A percentile compares a stretch with the other conserved stretches of the same genome.
These are phyloP conservation scores for Eucalyptus sideroxylon DNA, from an alignment of 345 rosid genomes.

Conservation along the genomic window DNA sequence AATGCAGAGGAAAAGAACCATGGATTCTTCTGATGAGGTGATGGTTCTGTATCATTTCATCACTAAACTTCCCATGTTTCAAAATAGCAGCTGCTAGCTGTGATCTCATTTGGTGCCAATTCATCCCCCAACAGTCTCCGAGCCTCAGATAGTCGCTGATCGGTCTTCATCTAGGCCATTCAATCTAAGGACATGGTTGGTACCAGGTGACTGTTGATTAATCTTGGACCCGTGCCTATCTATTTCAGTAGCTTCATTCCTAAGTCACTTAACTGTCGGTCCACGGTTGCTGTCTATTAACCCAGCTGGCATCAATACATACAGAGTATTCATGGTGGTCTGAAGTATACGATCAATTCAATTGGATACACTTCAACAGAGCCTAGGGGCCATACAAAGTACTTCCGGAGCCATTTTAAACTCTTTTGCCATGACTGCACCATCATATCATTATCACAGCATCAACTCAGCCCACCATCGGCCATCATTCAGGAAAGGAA, in stretches of 20 bases:
- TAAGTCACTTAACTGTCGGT: not conserved
- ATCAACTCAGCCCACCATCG: not conserved
- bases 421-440: not conserved
- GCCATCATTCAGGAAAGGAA: not conserved
- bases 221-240: not conserved
- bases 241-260: not conserved
- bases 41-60: not conserved
- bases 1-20: not conserved
- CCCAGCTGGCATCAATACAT: not conserved
- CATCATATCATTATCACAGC: not conserved
- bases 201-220: not conserved
- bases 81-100: not conserved
- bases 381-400: not conserved
- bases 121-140: not conserved
- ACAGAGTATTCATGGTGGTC: not conserved
- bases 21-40: not conserved
- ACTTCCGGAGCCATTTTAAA: not conserved
- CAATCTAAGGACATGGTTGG: not conserved
- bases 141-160: not conserved
- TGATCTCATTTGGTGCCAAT: not conserved
- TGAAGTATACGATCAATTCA: not conserved
- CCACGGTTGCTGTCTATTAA: not conserved
- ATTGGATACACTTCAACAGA: not conserved
- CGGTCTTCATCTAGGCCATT: not conserved
- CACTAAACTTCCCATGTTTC: not conserved